These are phyloP conservation scores for Crepidotus sp. DNA, from an alignment of 1,284 basidiomycete species.

Conservation along the genomic window DNA sequence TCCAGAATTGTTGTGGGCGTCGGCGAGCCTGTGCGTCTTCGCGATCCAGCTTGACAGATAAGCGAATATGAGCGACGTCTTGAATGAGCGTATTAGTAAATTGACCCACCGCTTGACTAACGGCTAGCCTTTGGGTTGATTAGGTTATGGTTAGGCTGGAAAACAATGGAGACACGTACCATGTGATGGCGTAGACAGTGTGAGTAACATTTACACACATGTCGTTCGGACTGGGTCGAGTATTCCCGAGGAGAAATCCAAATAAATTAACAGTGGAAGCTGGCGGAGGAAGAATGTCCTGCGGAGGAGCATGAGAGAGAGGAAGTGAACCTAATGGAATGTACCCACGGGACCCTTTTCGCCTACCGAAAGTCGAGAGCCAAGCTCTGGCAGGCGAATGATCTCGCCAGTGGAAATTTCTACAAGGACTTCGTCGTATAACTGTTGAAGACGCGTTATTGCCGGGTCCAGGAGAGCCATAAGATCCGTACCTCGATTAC, in stretches of 20 bases:
- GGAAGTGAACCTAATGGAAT: neutral
- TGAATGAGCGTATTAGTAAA: neutral
- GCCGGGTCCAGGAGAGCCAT: constrained; percentile 3
- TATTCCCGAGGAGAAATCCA: constrained; percentile 37
- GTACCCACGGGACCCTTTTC: constrained; percentile 57
- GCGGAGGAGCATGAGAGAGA: constrained; percentile 10
- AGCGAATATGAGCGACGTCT: constrained; percentile 4
- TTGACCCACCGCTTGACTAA: constrained; percentile 71
- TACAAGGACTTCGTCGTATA: constrained; percentile 80
- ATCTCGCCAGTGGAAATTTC: constrained; percentile 48
- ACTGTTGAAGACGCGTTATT: constrained; percentile 32
- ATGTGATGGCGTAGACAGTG: constrained; percentile 73
- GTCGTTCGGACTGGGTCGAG: constrained; percentile 38
- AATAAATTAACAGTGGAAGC: constrained; percentile 36
- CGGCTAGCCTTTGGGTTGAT: no score
- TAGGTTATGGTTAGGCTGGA: no score
- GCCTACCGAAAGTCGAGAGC: constrained; percentile 60
- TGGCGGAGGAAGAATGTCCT: constrained; percentile 63
- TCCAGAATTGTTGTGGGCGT: constrained; percentile 73
- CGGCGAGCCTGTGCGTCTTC: constrained; percentile 44
- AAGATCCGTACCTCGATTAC: constrained; percentile 26
- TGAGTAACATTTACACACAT: constrained; percentile 72
- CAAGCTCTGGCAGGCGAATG: constrained; percentile 67
- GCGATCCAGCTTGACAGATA: constrained; percentile 44
- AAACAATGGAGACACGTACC: no score